Evolutionary conservation across 2,329 filamentous ascomycete species (phyloP), one percentile per base, ranked within the genome.

Genomic region (Clarireedia homoeocarpa): DNA sequence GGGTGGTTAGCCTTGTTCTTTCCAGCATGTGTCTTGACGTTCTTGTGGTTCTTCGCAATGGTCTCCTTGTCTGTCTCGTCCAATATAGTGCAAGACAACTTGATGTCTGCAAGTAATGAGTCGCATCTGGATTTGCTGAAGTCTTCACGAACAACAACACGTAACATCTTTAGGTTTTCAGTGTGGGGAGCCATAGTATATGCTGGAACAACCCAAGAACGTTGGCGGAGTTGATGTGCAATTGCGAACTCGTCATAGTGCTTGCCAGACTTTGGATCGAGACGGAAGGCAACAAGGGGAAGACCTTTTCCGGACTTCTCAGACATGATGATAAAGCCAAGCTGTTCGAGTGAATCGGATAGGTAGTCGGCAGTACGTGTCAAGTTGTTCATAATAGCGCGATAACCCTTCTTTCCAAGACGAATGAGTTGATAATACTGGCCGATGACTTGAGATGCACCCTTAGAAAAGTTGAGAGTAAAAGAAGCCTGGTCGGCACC

Each of bases 401-500:
- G 84, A 78, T 96, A 97, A 50, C 92, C 92, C 61, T 86, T 85
- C 80, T 95, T 95, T 59, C 92, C 92, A 4, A 97, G 84, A 30
- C 92, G 89, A 70, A 96, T 96, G 69, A 97, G 81, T 74, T 96
- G 91, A 76, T 97, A 96, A 76, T 96, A 97, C 74, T 97, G 92
- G 27, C 89, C 92, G 60, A 97, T 95, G 67, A 96, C 89, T 70
- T 96, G 91, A 5, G 87, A 90, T 12, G 92, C 92, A 56, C 91
- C 91, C 72, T 96, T 95, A 69, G 89, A 95, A 77, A 97, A 97
- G 78, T 97, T 97, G 58, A 97, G 83, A 0, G 92, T 96, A 75
- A 96, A 96, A 3, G 90, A 96, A 2, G 91, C 87, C 71, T 97
- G 92, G 69, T 96, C 90, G 10, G 92, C 91, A 50, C 92, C 92